Conservation (phyloP, 305 asterid genomes). For the Ilex paraguariensis region DNA sequence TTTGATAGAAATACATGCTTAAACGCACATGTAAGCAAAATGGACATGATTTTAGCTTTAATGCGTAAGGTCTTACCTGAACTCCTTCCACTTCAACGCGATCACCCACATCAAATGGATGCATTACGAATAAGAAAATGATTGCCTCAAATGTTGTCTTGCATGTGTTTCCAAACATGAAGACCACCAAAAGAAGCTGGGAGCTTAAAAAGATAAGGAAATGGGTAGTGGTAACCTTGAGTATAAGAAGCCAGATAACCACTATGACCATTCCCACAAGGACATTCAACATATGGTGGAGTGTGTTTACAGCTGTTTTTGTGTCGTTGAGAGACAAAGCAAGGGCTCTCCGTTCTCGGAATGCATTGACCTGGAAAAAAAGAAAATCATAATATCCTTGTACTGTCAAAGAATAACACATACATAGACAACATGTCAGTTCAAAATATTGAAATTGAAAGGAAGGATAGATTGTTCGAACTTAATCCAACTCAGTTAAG, state of each 20-base stretch:
- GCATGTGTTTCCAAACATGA: slow-evolving; percentile 81
- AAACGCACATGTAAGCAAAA: neutral
- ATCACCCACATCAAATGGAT: slow-evolving; percentile 88
- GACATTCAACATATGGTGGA: slow-evolving; percentile 63
- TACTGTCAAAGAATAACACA: no score
- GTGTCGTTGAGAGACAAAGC: slow-evolving; percentile 83
- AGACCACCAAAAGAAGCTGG: slow-evolving; percentile 66
- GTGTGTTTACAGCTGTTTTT: slow-evolving; percentile 78
- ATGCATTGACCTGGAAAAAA: slow-evolving; percentile 58
- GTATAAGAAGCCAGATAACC: slow-evolving; percentile 68
- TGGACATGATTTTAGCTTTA: neutral
- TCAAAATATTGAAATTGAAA: no score
- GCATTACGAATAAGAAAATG: slow-evolving; percentile 84
- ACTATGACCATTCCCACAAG: slow-evolving; percentile 43
- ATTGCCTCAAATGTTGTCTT: slow-evolving; percentile 87
- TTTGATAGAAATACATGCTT: neutral
- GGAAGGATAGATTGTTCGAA: no score
- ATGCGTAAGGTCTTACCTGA: slow-evolving; percentile 42
- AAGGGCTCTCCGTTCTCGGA: slow-evolving; percentile 74
- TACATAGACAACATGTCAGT: no score
- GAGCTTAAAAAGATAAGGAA: slow-evolving; percentile 75
- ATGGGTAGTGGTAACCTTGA: slow-evolving; percentile 67
- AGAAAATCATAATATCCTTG: neutral
- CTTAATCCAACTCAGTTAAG: no score
- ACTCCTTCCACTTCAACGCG: slow-evolving; percentile 80